Conservation (phyloP, 306 rosid genomes). For the Inga oerstediana region DNA sequence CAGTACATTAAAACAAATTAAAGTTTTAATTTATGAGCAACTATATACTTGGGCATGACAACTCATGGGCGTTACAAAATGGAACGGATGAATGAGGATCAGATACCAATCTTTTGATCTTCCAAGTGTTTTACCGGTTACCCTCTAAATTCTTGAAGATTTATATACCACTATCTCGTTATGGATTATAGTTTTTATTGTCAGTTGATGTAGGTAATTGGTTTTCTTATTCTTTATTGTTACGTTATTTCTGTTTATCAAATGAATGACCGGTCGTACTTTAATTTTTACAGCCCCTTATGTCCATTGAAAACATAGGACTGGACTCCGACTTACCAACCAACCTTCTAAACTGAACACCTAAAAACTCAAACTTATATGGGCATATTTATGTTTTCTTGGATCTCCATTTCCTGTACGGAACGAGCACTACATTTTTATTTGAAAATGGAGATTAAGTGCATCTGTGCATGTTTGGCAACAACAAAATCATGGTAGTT, state of each 20-base stretch:
- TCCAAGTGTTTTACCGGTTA: too few species aligned
- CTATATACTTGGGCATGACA: background rate
- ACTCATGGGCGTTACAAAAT: background rate
- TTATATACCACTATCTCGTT: background rate
- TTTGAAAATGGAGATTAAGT: too few species aligned
- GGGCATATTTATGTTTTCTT: too few species aligned
- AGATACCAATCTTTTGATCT: background rate
- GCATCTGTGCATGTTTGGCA: too few species aligned
- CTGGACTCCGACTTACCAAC: background rate
- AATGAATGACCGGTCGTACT: background rate
- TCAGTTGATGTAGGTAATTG: background rate
- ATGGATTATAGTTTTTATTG: background rate
- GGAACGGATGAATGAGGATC: background rate
- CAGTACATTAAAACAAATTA: too few species aligned
- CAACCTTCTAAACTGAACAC: background rate
- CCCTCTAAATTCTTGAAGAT: background rate
- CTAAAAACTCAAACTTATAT: background rate
- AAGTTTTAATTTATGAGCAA: too few species aligned
- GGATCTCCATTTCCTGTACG: background rate
- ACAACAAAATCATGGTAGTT: too few species aligned
- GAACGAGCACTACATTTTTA: background rate
- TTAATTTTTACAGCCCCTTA: too few species aligned
- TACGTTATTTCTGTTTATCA: background rate
- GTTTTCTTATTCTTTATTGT: background rate
- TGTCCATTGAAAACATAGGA: background rate